A percentile compares a stretch with the other conserved stretches of the same genome.
Evolutionary conservation across 2,329 filamentous ascomycete species (phyloP).

Genomic region (Neonectria faginata): DNA sequence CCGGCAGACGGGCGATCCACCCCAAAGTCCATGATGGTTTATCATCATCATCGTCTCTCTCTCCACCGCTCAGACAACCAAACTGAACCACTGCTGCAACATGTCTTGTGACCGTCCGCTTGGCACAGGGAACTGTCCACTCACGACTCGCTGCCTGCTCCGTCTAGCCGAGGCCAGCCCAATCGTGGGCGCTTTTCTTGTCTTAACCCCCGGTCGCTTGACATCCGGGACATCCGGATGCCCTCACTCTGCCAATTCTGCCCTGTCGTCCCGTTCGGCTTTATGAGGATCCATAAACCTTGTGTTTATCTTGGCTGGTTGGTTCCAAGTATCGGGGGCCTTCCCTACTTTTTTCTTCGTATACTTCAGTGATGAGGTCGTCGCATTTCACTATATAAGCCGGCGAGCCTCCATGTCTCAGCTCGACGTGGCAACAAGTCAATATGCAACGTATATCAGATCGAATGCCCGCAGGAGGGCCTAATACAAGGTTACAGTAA

Average conservation of each 20-base stretch:
- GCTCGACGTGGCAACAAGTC: background rate
- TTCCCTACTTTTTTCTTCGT: background rate
- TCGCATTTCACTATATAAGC: too few relatives aligned
- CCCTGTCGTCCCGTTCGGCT: background rate
- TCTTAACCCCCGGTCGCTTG: background rate
- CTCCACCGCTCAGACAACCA: background rate
- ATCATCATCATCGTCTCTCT: background rate
- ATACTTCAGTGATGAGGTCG: too few relatives aligned
- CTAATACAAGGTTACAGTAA: background rate
- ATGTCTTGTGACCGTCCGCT: background rate
- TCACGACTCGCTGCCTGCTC: background rate
- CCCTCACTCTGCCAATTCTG: background rate
- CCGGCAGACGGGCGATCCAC: background rate
- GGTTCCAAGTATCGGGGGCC: background rate
- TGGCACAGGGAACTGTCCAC: background rate
- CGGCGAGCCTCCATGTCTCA: background rate
- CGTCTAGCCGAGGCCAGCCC: conserved; percentile 9
- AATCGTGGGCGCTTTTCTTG: background rate
- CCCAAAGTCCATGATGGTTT: background rate
- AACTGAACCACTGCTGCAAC: background rate
- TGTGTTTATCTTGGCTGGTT: background rate
- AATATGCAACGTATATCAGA: background rate
- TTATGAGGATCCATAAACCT: background rate
- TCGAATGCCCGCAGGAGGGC: background rate
- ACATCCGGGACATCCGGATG: conserved; percentile 19